Evolutionary conservation across 2,329 filamentous ascomycete genomes (phyloP).

Genomic region (Alternaria viburni): DNA sequence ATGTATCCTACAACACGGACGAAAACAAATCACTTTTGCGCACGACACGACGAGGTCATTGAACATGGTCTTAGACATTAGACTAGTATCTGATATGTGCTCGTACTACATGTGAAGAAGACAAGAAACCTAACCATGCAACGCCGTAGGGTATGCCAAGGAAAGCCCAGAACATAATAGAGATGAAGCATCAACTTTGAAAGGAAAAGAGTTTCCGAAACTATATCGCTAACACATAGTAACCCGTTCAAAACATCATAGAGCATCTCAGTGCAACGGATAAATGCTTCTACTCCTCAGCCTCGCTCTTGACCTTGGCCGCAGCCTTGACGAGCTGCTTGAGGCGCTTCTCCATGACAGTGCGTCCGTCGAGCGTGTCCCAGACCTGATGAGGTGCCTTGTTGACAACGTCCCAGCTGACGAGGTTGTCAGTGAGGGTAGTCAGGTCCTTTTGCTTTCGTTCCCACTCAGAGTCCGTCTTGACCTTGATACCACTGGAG

Average conservation of each 20-base stretch:
- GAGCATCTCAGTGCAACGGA: background rate
- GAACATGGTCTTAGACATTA: background rate
- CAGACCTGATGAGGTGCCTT: slow-evolving; percentile 88
- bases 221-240: background rate
- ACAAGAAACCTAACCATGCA: background rate
- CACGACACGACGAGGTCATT: background rate
- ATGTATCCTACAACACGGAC: background rate
- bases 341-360: slow-evolving; percentile 79
- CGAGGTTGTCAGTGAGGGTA: slow-evolving; percentile 76
- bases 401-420: slow-evolving; percentile 85
- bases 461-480: slow-evolving; percentile 75
- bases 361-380: slow-evolving; percentile 73
- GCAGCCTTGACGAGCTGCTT: slow-evolving; percentile 65
- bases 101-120: background rate
- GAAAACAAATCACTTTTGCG: background rate
- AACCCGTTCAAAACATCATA: background rate
- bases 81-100: slow-evolving; percentile 7
- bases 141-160: slow-evolving; percentile 15
- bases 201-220: background rate
- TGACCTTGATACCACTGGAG: slow-evolving; percentile 77
- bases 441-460: slow-evolving; percentile 84
- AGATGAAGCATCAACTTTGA: background rate
- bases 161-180: background rate
- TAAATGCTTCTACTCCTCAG: background rate
- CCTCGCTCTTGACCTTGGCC: slow-evolving; percentile 17